Evolutionary conservation across 139 green algal genomes (phyloP).

Genomic region (Chlorella sp.): DNA sequence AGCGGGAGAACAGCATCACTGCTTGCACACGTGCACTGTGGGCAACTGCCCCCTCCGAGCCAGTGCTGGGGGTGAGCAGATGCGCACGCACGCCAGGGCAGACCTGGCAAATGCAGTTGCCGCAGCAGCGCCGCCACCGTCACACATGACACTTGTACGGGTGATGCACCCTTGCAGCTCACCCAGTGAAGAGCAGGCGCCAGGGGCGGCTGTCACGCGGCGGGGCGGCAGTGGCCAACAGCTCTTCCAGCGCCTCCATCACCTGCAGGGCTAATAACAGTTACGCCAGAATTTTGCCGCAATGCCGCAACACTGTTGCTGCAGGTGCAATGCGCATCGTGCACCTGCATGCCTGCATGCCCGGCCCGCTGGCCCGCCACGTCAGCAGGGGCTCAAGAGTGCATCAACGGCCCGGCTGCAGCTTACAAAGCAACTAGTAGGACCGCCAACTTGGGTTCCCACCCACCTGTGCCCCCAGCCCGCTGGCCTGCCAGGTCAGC

Average conservation of each 20-base stretch:
- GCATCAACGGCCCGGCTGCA: no score
- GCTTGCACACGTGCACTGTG: neutral
- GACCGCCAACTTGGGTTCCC: no score
- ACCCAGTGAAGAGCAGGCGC: slow-evolving; percentile 20
- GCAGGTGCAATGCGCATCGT: no score
- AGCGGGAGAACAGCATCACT: neutral
- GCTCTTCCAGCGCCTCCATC: neutral
- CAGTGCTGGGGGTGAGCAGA: neutral
- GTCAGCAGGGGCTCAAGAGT: no score
- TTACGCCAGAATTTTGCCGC: no score
- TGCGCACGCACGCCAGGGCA: neutral
- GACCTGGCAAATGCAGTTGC: neutral
- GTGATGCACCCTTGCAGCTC: no score
- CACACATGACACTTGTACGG: no score
- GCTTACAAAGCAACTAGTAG: no score
- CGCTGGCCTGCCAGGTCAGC: neutral
- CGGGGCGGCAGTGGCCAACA: neutral
- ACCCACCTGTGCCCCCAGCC: neutral
- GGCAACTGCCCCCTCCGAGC: neutral
- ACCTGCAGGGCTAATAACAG: neutral
- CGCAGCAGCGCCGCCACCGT: no score
- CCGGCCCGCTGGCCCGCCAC: no score
- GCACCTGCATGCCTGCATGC: no score
- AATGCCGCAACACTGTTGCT: no score
- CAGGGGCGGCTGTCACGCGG: slow-evolving; percentile 1